Conservation (phyloP, 495 filamentous ascomycete species). For the Penicillium canescens region DNA sequence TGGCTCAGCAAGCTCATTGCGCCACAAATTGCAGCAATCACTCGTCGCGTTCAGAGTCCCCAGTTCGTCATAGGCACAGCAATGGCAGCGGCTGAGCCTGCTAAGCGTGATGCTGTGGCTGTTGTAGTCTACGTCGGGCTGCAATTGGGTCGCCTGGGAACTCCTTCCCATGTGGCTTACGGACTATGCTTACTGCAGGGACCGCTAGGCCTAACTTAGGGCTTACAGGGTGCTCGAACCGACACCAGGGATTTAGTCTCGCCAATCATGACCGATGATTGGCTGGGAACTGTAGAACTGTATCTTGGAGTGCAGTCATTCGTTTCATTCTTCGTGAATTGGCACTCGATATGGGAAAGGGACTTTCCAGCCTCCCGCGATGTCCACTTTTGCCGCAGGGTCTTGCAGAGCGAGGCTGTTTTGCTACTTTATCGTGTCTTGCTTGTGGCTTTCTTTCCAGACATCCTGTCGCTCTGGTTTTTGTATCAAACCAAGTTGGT, state of each 20-base stretch:
- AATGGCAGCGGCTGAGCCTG: not conserved
- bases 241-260: constrained; percentile 4
- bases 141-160: constrained; percentile 10
- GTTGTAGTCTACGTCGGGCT: not conserved
- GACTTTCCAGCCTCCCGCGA: not conserved
- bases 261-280: constrained; percentile 1
- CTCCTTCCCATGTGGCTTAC: constrained; percentile 7
- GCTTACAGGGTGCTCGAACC: not conserved
- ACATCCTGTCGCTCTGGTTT: not conserved
- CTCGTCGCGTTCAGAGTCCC: not conserved
- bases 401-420: not conserved
- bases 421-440: not conserved
- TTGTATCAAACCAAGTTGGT: too few species aligned
- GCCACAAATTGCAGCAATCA: not conserved
- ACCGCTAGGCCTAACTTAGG: not conserved
- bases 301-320: constrained; percentile 3
- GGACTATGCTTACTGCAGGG: constrained; percentile 9
- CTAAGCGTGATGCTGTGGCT: not conserved
- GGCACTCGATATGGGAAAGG: not conserved
- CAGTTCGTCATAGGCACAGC: not conserved
- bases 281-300: not conserved
- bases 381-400: not conserved
- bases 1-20: constrained; percentile 1
- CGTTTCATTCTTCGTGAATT: not conserved
- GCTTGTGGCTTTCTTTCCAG: not conserved